Evolutionary conservation across 2,329 filamentous ascomycete genomes (phyloP).

Genomic region (Malbranchea zuffiana): DNA sequence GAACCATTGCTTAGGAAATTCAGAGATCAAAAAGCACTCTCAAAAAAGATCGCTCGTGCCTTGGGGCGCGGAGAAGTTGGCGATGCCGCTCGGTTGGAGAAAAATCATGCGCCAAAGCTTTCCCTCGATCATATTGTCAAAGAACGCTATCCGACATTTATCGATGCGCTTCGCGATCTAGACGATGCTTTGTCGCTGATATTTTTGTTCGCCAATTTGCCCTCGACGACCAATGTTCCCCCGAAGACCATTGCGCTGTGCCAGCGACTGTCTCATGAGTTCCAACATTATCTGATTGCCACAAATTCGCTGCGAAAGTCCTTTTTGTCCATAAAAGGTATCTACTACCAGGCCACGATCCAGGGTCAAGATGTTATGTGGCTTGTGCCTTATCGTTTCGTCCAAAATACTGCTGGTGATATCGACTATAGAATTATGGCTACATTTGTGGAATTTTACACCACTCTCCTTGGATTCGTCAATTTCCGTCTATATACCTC

Average conservation of each 20-base stretch:
- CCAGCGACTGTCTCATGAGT: constrained; percentile 86
- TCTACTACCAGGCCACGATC: constrained; percentile 97
- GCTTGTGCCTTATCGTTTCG: constrained; percentile 96
- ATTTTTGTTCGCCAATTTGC: constrained; percentile 93
- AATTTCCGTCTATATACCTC: constrained; percentile 92
- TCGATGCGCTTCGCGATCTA: constrained; percentile 84
- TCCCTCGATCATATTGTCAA: constrained; percentile 94
- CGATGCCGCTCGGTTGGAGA: constrained; percentile 81
- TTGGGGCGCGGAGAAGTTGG: constrained; percentile 82
- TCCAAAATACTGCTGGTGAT: constrained; percentile 84
- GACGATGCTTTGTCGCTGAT: constrained; percentile 96
- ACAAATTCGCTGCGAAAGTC: constrained; percentile 89
- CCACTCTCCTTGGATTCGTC: constrained; percentile 86
- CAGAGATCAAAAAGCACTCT: constrained; percentile 89
- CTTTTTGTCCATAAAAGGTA: constrained; percentile 96
- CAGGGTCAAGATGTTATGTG: constrained; percentile 94
- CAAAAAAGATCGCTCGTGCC: constrained; percentile 93
- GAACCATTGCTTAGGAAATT: constrained; percentile 91
- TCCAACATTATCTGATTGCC: constrained; percentile 92
- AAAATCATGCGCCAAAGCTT: constrained; percentile 79
- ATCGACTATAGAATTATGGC: constrained; percentile 99
- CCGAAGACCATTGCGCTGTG: constrained; percentile 93
- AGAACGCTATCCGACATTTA: constrained; percentile 94
- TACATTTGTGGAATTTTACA: constrained; percentile 98
- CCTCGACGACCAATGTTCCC: constrained; percentile 77